Evolutionary conservation across 2,329 filamentous ascomycete species (phyloP).

Genomic region (Diaporthe helianthi): DNA sequence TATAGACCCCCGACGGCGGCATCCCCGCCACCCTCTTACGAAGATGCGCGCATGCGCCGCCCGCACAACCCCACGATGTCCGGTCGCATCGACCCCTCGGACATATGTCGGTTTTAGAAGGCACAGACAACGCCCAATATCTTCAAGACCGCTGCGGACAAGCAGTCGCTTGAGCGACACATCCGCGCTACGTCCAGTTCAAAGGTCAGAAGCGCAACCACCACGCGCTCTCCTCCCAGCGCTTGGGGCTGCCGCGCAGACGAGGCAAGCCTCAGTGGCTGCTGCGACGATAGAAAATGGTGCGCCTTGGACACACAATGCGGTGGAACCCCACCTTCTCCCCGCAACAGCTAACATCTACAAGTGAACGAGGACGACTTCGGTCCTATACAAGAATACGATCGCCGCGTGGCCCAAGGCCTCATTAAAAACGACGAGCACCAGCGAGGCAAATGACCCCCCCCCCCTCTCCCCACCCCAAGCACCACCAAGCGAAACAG

Average conservation of each 20-base stretch:
- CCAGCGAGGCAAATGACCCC: conserved; percentile 72
- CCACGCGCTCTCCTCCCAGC: conserved; percentile 35
- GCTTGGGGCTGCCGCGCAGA: conserved; percentile 33
- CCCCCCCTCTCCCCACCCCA: no score
- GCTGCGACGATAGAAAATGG: conserved; percentile 36
- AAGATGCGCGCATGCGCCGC: conserved; percentile 33
- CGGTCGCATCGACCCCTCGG: conserved; percentile 20
- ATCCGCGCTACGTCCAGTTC: not conserved
- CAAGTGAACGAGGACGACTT: conserved; percentile 46
- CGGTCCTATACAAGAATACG: conserved; percentile 89
- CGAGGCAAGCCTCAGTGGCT: conserved; percentile 35
- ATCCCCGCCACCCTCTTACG: not conserved
- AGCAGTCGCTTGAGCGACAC: conserved; percentile 1
- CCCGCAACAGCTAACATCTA: not conserved
- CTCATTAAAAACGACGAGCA: conserved; percentile 85
- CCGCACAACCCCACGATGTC: conserved; percentile 20
- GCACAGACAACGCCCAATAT: conserved; percentile 23
- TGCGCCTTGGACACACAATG: conserved; percentile 20
- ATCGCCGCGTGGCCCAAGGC: conserved; percentile 77
- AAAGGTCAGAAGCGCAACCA: not conserved
- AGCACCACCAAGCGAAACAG: not conserved
- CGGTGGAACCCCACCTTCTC: not conserved
- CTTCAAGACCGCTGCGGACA: conserved; percentile 26
- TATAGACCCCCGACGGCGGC: not conserved
- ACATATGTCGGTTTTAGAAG: conserved; percentile 6